Base-by-base conservation (phyloP, 345 rosid species). In the Moringa oleifera region DNA sequence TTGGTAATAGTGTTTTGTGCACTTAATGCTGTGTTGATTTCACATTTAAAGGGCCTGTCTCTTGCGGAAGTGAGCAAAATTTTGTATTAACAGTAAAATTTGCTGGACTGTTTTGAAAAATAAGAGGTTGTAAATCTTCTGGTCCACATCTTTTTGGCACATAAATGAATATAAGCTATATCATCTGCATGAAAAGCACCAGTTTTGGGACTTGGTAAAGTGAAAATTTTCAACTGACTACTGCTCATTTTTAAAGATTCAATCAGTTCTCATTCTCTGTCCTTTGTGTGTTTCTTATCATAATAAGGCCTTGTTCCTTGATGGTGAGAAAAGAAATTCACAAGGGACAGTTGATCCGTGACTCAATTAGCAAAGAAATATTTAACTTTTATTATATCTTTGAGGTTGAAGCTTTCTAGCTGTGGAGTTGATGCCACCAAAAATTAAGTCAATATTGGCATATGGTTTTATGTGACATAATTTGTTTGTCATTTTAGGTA, bases 1-100 rank as follows among this genome's bases (percentile, higher is more conserved):
- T 82, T 91, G 98, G 94, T 91, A 91, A 71, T 53, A 62, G n/a
- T n/a, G 28, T 55, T 60, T n/a, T 55, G 21, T 47, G 15, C 57
- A n/a, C n/a, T n/a, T 36, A 25, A 36, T 54, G 58, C 57, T 23
- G 4, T 25, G 28, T 21, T 49, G 23, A 15, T 15, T 51, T n/a
- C n/a, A n/a, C n/a, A n/a, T n/a, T n/a, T n/a, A n/a, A n/a, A n/a
- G n/a, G n/a, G n/a, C n/a, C n/a, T n/a, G n/a, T n/a, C n/a, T n/a
- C n/a, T n/a, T n/a, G n/a, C n/a, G n/a, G n/a, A 28, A 28, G 33
- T 28, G 8, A 28, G 3, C 33, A 28, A 28, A 28, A 2, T 28
- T 58, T 55, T 46, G 20, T 28, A 28, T 28, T 8, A 28, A 28
- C 8, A 28, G 33, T 28, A 28, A 8, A 28, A 28, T 3, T 3